Evolutionary conservation across 345 rosid species (phyloP), one percentile per base, ranked within the genome.

Genomic region (Lepidium didymum): DNA sequence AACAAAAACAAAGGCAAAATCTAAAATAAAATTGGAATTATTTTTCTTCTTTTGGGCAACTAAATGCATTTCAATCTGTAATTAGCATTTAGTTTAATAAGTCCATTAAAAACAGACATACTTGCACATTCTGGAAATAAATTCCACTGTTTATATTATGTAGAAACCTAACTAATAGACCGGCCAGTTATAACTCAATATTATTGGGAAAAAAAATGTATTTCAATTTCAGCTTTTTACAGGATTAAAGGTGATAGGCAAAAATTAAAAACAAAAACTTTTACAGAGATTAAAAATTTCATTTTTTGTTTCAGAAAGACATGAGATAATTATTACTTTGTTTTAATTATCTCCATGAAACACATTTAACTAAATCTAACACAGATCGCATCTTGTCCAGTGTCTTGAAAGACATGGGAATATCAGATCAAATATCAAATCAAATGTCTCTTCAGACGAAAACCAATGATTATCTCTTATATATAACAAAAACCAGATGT

Each of bases 401-500:
- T 61, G 53, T 61, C 62, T 42, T 33, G 41, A 42, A 27, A 12
- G 9, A 44, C 56, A 45, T 54, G 10, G 53, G 45, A 52, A 70
- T 40, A 70, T 55, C 15, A 43, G 68, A 70, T 62, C 46, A 70
- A 46, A 70, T 56, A 70, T 62, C 55, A 70, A 40, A 70, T 56
- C 29, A 64, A n/a, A 36, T 37, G 42, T 63, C 35, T 63, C 50
- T 56, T 6, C 56, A 44, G 59, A 72, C 71, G 40, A 56, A 38
- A 64, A 50, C 70, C 53, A 56, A 65, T 41, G 47, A 73, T 40
- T 29, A 46, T 53, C 56, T 62, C 69, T 63, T 37, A 34, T 59
- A 73, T 74, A 35, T 66, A 60, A 36, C 77, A 67, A 74, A 59
- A 74, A 67, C 62, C 62, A 59, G 49, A 74, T 66, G 62, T 73